These are phyloP conservation scores for Pleurotus tuber-regium DNA, from an alignment of 768 basidiomycete species.

Conservation along the genomic window DNA sequence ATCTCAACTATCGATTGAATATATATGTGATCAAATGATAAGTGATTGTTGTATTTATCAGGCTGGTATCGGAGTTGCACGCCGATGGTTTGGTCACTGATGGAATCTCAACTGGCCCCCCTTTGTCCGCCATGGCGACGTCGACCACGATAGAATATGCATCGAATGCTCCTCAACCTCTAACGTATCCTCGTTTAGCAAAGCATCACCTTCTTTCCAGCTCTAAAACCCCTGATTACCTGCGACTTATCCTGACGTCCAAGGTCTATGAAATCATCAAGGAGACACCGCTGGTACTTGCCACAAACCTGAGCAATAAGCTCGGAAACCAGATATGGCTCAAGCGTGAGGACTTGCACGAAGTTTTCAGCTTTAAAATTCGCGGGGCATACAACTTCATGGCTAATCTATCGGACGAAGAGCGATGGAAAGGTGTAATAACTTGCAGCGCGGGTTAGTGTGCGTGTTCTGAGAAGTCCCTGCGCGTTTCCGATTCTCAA, in stretches of 20 bases:
- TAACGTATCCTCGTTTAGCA: constrained; percentile 64
- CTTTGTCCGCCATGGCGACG: constrained; percentile 32
- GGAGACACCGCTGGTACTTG: constrained; percentile 87
- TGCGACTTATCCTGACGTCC: constrained; percentile 82
- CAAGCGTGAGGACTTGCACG: constrained; percentile 95
- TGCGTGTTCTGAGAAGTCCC: constrained; percentile 46
- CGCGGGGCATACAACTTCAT: constrained; percentile 99
- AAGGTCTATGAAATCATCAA: constrained; percentile 89
- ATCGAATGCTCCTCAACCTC: constrained; percentile 64
- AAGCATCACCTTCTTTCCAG: constrained; percentile 62
- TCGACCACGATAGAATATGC: constrained; percentile 64
- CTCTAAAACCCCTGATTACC: constrained; percentile 78
- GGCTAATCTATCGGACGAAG: constrained; percentile 83
- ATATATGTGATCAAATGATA: no score
- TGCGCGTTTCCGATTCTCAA: no score
- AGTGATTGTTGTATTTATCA: no score
- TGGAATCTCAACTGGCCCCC: constrained; percentile 8
- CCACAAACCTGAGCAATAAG: constrained; percentile 81
- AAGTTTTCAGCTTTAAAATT: constrained; percentile 99
- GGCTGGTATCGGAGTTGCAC: no score
- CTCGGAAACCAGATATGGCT: constrained; percentile 94
- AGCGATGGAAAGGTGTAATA: constrained; percentile 95
- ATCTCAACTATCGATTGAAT: no score
- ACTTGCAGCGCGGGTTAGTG: constrained; percentile 97
- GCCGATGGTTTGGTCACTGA: no score